phyloP scores from a whole-genome alignment of 116 monocot genomes.

The Cymodocea nodosa region DNA sequence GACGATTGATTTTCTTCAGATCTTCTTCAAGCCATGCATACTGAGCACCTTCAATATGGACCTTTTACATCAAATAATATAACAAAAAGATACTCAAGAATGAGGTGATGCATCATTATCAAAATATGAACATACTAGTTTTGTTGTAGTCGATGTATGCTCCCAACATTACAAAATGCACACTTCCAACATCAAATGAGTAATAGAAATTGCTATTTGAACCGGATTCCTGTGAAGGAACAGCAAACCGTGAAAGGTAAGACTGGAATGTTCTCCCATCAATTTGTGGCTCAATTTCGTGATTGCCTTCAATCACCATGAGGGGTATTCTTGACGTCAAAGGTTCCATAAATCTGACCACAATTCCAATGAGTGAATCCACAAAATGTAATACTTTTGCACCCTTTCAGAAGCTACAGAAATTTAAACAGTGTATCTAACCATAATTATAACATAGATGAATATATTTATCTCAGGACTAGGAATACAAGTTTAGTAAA shows the following conservation, averaged over 20 bases:
- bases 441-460: no score
- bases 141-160: constrained; percentile 72
- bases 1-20: constrained; percentile 33
- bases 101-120: not conserved
- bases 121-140: constrained; percentile 27
- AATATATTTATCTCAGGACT: no score
- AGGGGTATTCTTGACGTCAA: constrained; percentile 71
- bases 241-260: constrained; percentile 61
- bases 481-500: no score
- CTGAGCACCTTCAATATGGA: constrained; percentile 40
- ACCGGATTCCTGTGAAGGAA: constrained; percentile 55
- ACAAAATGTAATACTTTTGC: no score
- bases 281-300: constrained; percentile 80
- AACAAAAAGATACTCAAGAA: not conserved
- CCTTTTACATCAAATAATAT: not conserved
- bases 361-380: not conserved
- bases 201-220: constrained; percentile 79
- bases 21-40: constrained; percentile 67
- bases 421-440: no score
- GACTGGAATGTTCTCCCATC: constrained; percentile 49
- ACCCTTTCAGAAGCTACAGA: no score
- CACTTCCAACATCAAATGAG: constrained; percentile 75
- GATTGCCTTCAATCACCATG: constrained; percentile 97
- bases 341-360: constrained; percentile 67
- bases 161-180: constrained; percentile 90